These are phyloP conservation scores for Dictyostelium firmibasis DNA, from an alignment of 78 protist genomes.

Conservation along the genomic window DNA sequence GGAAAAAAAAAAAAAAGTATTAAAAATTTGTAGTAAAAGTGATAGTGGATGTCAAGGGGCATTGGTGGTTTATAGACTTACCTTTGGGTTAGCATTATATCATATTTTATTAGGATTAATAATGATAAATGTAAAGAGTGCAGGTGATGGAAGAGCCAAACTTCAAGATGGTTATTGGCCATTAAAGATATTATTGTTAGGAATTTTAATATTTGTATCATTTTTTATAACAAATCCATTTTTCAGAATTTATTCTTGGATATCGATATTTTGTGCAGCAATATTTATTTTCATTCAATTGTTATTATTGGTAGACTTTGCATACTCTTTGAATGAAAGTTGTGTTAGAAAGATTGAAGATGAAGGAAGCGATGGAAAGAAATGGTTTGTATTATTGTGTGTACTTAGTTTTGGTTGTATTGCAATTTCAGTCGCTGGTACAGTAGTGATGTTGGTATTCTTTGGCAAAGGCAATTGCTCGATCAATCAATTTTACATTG, in stretches of 20 bases:
- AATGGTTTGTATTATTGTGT: constrained; percentile 27
- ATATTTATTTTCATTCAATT: constrained; percentile 70
- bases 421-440: not conserved
- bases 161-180: constrained; percentile 83
- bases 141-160: constrained; percentile 29
- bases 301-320: constrained; percentile 76
- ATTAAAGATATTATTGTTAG: constrained; percentile 59
- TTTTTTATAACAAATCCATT: constrained; percentile 78
- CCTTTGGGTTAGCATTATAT: constrained; percentile 72
- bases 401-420: constrained; percentile 26
- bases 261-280: constrained; percentile 73
- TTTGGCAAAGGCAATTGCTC: constrained; percentile 27
- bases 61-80: constrained; percentile 70
- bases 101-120: constrained; percentile 58
- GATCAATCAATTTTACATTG: constrained; percentile 74
- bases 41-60: constrained; percentile 62
- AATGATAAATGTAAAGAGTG: constrained; percentile 62
- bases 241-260: constrained; percentile 61
- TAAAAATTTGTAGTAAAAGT: constrained; percentile 40
- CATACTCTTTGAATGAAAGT: constrained; percentile 45
- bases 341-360: constrained; percentile 74
- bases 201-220: constrained; percentile 34
- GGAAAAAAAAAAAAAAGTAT: not conserved
- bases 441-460: constrained; percentile 66
- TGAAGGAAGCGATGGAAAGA: constrained; percentile 47